These are phyloP conservation scores for Debaryomycetaceae sp. DNA, from an alignment of 1,139 yeast genomes.

Conservation along the genomic window DNA sequence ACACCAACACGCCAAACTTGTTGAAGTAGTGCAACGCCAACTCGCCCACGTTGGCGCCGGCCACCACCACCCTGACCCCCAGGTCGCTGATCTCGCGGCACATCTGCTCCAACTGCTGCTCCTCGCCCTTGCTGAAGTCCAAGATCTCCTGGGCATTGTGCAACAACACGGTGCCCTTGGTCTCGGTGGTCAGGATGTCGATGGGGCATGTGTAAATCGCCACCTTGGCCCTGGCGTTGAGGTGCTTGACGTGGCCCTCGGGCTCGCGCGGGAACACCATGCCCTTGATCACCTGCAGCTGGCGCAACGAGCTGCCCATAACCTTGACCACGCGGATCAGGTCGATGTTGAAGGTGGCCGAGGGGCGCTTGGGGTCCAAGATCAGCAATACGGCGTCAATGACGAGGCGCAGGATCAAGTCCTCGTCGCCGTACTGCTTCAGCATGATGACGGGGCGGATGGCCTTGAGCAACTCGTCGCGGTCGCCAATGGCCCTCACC, in stretches of 20 bases:
- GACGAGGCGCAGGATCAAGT: conserved; percentile 70
- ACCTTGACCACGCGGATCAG: conserved; percentile 92
- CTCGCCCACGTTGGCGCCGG: conserved; percentile 92
- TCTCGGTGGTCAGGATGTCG: conserved; percentile 92
- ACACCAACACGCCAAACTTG: conserved; percentile 76
- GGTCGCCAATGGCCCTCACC: conserved; percentile 53
- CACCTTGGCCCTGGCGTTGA: conserved; percentile 65
- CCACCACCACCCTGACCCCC: conserved; percentile 84
- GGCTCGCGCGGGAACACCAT: conserved; percentile 99
- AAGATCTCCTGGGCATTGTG: conserved; percentile 97
- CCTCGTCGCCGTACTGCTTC: conserved; percentile 89
- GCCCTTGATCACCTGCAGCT: conserved; percentile 83
- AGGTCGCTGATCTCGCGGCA: conserved; percentile 80
- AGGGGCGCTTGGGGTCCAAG: conserved; percentile 61
- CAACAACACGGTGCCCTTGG: conserved; percentile 92
- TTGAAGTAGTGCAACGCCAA: conserved; percentile 89
- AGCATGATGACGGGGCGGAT: conserved; percentile 87
- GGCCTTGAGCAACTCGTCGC: conserved; percentile 63
- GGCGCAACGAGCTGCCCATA: conserved; percentile 81
- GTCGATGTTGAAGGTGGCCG: conserved; percentile 70
- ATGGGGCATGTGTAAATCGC: conserved; percentile 92
- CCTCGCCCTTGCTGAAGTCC: conserved; percentile 94
- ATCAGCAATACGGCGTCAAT: conserved; percentile 81
- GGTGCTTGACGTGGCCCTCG: conserved; percentile 77
- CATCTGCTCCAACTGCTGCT: conserved; percentile 82